Conservation (phyloP, 345 rosid genomes). For the Melastoma malabathricum region DNA sequence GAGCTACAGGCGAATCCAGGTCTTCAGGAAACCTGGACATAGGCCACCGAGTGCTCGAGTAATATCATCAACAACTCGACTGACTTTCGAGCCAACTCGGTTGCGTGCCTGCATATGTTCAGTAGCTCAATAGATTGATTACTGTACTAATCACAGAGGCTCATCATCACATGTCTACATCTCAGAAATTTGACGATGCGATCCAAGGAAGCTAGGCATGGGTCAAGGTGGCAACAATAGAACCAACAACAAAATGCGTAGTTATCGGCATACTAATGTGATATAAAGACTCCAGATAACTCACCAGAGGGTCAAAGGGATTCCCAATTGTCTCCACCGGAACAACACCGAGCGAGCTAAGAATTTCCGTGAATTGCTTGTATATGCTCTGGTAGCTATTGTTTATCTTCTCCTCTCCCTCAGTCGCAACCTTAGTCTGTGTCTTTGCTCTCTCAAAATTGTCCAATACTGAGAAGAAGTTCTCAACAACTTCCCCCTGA, state of each 20-base stretch:
- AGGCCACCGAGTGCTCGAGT: conserved; percentile 28
- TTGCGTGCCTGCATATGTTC: conserved; percentile 36
- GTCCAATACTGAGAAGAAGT: conserved; percentile 63
- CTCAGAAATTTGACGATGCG: too few species aligned
- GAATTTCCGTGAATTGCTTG: conserved; percentile 77
- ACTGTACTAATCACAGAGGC: too few species aligned
- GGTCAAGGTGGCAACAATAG: too few species aligned
- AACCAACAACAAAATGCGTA: too few species aligned
- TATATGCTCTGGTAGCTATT: conserved; percentile 89
- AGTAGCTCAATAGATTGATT: too few species aligned
- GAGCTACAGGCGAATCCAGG: conserved; percentile 34
- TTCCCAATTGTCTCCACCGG: conserved; percentile 73
- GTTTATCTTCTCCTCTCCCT: conserved; percentile 82
- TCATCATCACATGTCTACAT: too few species aligned
- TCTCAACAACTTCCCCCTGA: conserved; percentile 90
- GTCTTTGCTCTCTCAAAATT: conserved; percentile 91
- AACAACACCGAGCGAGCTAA: conserved; percentile 63
- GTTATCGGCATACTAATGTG: too few species aligned
- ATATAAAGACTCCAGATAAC: conserved; percentile 13
- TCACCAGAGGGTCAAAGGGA: conserved; percentile 91
- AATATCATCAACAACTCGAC: conserved; percentile 1
- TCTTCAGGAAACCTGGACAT: conserved; percentile 44
- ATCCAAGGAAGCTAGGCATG: too few species aligned
- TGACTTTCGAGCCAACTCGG: conserved; percentile 44
- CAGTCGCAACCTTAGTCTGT: conserved; percentile 71